A percentile compares a stretch with the other conserved stretches of the same genome.
Evolutionary conservation across 73 alveolate species (phyloP).

Genomic region (Symbiodinium natans): DNA sequence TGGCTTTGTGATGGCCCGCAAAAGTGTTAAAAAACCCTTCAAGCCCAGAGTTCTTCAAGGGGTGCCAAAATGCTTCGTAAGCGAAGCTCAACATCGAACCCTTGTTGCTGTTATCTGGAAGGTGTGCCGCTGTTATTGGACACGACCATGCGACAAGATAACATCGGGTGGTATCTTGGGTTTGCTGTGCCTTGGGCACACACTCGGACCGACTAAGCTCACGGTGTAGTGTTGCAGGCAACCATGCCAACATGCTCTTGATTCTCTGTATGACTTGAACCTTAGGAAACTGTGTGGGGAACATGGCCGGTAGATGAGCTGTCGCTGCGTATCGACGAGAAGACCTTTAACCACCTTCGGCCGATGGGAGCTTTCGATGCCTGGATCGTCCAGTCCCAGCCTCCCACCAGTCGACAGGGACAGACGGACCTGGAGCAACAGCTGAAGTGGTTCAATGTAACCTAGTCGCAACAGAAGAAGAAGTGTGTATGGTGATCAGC

Average conservation of each 20-base stretch:
- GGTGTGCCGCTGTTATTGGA: slow-evolving; percentile 72
- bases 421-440: slow-evolving; percentile 1
- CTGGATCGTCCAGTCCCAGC: slow-evolving; percentile 60
- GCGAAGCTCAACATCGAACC: too few relatives aligned
- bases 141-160: slow-evolving; percentile 57
- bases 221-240: too few relatives aligned
- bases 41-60: too few relatives aligned
- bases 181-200: slow-evolving; percentile 24
- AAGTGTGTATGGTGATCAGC: background rate
- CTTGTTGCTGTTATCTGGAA: background rate
- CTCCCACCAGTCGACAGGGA: slow-evolving; percentile 46
- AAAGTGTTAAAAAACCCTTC: too few relatives aligned
- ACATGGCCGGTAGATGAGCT: slow-evolving; percentile 72
- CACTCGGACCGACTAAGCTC: background rate
- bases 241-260: background rate
- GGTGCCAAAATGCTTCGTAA: too few relatives aligned
- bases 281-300: slow-evolving; percentile 70
- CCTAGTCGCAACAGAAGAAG: too few relatives aligned
- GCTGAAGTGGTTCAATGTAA: slow-evolving; percentile 36
- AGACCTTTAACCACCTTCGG: slow-evolving; percentile 48
- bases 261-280: background rate
- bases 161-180: slow-evolving; percentile 71
- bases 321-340: slow-evolving; percentile 27
- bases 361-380: slow-evolving; percentile 88
- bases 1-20: too few relatives aligned